Evolutionary conservation across 352 stramenopile genomes (phyloP).

Genomic region (Phytophthora sp.): DNA sequence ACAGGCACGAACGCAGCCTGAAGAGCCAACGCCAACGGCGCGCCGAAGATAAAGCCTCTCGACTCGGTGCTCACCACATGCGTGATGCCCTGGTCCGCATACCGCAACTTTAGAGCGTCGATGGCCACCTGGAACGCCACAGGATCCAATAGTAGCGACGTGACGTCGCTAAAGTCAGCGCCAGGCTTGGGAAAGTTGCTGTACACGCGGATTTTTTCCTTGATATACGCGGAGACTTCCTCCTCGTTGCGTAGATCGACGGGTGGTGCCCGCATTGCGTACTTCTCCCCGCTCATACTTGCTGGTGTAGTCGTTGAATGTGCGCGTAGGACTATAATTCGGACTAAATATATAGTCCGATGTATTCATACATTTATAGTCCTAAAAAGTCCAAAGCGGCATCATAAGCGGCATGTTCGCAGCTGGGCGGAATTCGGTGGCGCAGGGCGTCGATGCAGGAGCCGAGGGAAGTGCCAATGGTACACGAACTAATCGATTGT

Average conservation of each 20-base stretch:
- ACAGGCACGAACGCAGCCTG: constrained; percentile 75
- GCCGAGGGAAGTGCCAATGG: background rate
- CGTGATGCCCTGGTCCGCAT: constrained; percentile 63
- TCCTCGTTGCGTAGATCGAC: constrained; percentile 57
- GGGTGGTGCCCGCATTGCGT: constrained; percentile 20
- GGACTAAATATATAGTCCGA: constrained; percentile 3
- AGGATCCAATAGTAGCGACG: constrained; percentile 73
- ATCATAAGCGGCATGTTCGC: constrained; percentile 51
- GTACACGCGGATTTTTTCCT: constrained; percentile 72
- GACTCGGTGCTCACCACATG: constrained; percentile 86
- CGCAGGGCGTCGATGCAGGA: constrained; percentile 1
- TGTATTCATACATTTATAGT: constrained; percentile 10
- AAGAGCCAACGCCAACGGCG: constrained; percentile 73
- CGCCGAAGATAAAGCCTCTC: constrained; percentile 83
- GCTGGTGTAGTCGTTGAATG: constrained; percentile 11
- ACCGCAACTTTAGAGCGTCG: constrained; percentile 70
- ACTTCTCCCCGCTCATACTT: constrained; percentile 35
- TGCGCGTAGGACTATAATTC: background rate
- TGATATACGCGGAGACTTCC: constrained; percentile 65
- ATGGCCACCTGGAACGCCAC: constrained; percentile 77
- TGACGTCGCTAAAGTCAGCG: constrained; percentile 74
- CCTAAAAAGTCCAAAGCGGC: background rate
- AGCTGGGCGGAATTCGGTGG: constrained; percentile 25
- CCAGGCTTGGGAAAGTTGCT: constrained; percentile 63
- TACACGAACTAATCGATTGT: background rate